Percentiles rank a stretch among this genome's conserved stretches.
Conservation (phyloP, 371 early-diverging fungal genomes). For the Phascolomyces articulosus region DNA sequence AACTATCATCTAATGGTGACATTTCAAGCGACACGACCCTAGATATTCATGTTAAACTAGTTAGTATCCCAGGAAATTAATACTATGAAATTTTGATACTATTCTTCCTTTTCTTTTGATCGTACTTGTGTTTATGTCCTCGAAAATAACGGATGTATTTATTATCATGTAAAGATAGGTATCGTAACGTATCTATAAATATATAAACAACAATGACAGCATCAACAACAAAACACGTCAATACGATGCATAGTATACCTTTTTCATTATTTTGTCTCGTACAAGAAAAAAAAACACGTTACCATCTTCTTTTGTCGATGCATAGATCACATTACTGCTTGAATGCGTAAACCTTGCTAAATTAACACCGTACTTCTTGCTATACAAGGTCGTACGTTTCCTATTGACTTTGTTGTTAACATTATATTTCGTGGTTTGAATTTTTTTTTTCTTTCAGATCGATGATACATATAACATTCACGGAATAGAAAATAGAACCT, state of each 20-base stretch:
- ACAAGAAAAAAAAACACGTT: slow-evolving; percentile 12
- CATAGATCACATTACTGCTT: slow-evolving; percentile 76
- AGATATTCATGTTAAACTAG: background rate
- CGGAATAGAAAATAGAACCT: slow-evolving; percentile 20
- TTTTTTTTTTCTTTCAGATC: background rate
- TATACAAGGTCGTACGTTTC: slow-evolving; percentile 62
- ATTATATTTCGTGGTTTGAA: background rate
- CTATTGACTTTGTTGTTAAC: slow-evolving; percentile 21
- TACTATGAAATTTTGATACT: too few relatives aligned
- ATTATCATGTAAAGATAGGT: slow-evolving; percentile 92
- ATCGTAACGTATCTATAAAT: slow-evolving; percentile 84
- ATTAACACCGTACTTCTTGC: slow-evolving; percentile 88
- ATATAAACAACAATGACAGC: background rate
- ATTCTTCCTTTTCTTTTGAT: background rate
- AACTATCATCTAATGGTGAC: slow-evolving; percentile 78
- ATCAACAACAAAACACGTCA: background rate
- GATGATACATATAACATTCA: too few relatives aligned
- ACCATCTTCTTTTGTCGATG: slow-evolving; percentile 94
- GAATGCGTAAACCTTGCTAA: slow-evolving; percentile 86
- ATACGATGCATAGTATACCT: background rate
- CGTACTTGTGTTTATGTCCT: slow-evolving; percentile 79
- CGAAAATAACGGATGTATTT: slow-evolving; percentile 90
- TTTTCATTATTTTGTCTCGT: background rate
- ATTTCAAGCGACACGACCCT: slow-evolving; percentile 79
- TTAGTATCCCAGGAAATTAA: background rate